A percentile compares a stretch with the other conserved stretches of the same genome.
Evolutionary conservation across 2,329 filamentous ascomycete species (phyloP).

Genomic region (Fusarium euwallaceae): DNA sequence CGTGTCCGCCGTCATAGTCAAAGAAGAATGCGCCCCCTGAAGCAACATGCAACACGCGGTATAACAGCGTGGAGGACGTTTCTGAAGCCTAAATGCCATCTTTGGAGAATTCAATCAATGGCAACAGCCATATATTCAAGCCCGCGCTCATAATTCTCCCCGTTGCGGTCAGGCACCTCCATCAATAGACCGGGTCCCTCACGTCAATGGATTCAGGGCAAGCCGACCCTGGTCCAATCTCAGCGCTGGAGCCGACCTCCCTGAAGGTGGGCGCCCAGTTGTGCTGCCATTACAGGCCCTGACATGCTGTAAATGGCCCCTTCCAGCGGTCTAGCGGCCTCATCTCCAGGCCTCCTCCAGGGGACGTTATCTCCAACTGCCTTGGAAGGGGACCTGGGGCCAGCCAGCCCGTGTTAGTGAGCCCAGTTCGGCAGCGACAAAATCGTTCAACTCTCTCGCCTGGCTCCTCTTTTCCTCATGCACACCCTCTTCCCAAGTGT

Average conservation of each 20-base stretch:
- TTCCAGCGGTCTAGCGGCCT: slow-evolving; percentile 16
- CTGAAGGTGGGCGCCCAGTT: neutral
- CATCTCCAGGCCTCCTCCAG: slow-evolving; percentile 19
- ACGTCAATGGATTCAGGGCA: slow-evolving; percentile 37
- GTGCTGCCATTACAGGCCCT: slow-evolving; percentile 27
- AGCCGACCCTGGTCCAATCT: slow-evolving; percentile 38
- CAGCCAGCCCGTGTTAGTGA: slow-evolving; percentile 44
- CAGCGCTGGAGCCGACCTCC: slow-evolving; percentile 21
- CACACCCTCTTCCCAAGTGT: slow-evolving; percentile 55
- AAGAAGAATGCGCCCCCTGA: slow-evolving; percentile 37
- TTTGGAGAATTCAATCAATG: slow-evolving; percentile 8
- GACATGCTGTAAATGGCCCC: neutral
- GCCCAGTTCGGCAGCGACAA: slow-evolving; percentile 52
- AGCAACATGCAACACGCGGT: slow-evolving; percentile 13
- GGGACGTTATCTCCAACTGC: slow-evolving; percentile 11
- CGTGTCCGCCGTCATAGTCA: slow-evolving; percentile 17
- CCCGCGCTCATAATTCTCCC: neutral
- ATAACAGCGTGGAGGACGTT: slow-evolving; percentile 6
- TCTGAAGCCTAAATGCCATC: slow-evolving; percentile 6
- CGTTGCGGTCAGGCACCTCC: slow-evolving; percentile 14
- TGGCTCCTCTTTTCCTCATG: slow-evolving; percentile 61
- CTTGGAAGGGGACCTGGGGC: slow-evolving; percentile 22
- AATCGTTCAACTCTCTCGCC: slow-evolving; percentile 55
- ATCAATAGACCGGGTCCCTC: slow-evolving; percentile 20
- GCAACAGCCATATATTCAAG: slow-evolving; percentile 13